phyloP scores from a whole-genome alignment of 352 stramenopile genomes.

The Lagenidium sp. region DNA sequence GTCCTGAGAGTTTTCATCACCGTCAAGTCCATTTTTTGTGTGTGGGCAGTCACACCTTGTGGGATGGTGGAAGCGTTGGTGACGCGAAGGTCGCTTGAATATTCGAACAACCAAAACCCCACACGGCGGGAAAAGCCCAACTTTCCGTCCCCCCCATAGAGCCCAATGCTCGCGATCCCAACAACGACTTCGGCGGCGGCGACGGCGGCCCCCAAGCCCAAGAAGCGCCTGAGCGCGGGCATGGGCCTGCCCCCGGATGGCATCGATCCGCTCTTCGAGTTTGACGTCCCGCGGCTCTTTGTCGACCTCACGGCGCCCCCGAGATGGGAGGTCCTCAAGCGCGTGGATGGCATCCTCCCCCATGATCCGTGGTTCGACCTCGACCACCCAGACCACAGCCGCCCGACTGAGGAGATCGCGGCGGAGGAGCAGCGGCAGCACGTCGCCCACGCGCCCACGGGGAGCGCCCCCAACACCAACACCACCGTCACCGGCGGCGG shows the following conservation, averaged over 20 bases:
- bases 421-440: conserved; percentile 9
- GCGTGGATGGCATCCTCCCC: background rate
- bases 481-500: background rate
- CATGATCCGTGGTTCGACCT: conserved; percentile 65
- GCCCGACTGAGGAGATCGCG: conserved; percentile 33
- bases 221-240: conserved; percentile 17
- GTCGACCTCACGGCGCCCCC: conserved; percentile 31
- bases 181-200: background rate
- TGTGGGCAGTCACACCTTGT: too few species aligned
- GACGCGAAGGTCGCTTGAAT: too few species aligned
- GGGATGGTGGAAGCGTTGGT: too few species aligned
- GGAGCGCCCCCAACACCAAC: background rate
- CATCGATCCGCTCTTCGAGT: conserved; percentile 65
- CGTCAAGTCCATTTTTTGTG: too few species aligned
- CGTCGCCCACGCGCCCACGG: background rate
- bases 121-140: too few species aligned
- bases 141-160: too few species aligned
- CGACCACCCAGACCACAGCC: conserved; percentile 42
- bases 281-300: conserved; percentile 54
- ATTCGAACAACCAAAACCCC: too few species aligned
- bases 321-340: background rate
- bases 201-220: background rate
- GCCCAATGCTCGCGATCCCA: background rate
- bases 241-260: conserved; percentile 13
- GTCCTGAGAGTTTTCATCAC: too few species aligned